Base-by-base conservation (phyloP, 2,329 filamentous ascomycete species). In the Fusarium nygamai region DNA sequence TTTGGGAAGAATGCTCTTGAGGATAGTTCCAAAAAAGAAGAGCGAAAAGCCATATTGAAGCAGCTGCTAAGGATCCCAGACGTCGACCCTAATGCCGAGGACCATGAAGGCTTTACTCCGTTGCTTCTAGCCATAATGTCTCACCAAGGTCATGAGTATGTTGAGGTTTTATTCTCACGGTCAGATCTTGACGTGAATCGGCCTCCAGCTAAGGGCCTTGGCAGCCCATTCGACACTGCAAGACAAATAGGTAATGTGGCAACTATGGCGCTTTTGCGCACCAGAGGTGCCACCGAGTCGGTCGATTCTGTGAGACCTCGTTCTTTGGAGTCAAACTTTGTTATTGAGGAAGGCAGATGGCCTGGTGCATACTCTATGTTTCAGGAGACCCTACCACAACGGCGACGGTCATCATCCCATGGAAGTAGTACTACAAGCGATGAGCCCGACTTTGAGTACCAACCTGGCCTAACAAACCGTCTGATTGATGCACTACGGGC, bases 131-230 rank as follows among this genome's bases (percentile, higher is more conserved):
- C 41, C 6, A 43, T 43, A 1, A 24, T 2, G 9, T 43, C 22
- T 43, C 1, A 43, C 16, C 6, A 24, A 11, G 41, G n/a, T 1
- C 22, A 43, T 43, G n/a, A 43, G 6, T 41, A 41, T 41, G 38
- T 41, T 20, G 38, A 41, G 3, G 0, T 41, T 22, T 2, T 41
- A 13, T 12, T 41, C 2, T 22, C 38, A 22, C 11, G 38, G 20
- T 12, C 12, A 22, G 38, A 41, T 41, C 38, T 41, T 13, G 20
- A 41, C 8, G 12, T 41, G 8, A 2, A 41, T 2, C 11, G 38
- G 12, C 12, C 20, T 3, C 20, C 7, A 13, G 20, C 7, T 22
- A 11, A 5, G 1, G 11, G 38, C 2, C 6, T 2, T 39, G 20
- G 13, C 2, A 39, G 38, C 9, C 38, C 38, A 2, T 8, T 41